Evolutionary conservation across 2,329 filamentous ascomycete species (phyloP), one percentile per base, ranked within the genome.

Genomic region (Hypoxylon sp.): DNA sequence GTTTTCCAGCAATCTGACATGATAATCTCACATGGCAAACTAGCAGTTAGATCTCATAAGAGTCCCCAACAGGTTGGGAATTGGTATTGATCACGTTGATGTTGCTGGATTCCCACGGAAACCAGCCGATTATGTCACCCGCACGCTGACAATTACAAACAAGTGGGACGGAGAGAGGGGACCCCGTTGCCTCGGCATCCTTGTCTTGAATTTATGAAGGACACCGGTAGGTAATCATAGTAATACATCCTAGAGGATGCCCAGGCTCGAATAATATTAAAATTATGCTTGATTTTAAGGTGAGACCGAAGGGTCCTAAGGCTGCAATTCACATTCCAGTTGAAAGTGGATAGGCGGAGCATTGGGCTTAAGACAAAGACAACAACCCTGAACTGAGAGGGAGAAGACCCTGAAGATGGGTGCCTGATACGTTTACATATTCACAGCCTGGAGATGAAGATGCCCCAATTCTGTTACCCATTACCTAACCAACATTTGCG

Each of bases 61-160:
- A n/a, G 34, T 53, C 30, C 3, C 38, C 38, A 9, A 17, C 7
- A 9, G 1, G n/a, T 17, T 43, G 38, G 38, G n/a, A 43, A 21
- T 21, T 30, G 5, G 28, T 30, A 30, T 30, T 30, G 17, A 43
- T 21, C 17, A 43, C 7, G 38, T 17, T 43, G 17, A 19, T 43
- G 7, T 43, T 43, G 38, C 38, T 19, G n/a, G 38, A 43, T 43
- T 21, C 17, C n/a, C 23, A 60, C 43, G 36, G 28, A 49, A 49
- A 34, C 52, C 14, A 32, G 17, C 38, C n/a, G 38, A 62, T 59
- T 62, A 62, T 63, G 63, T 63, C 59, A 66, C 49, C 52, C 14
- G 13, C 30, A 25, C 34, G 34, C 10, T 34, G 21, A 43, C 25
- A 38, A 41, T 41, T 41, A 41, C n/a, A 21, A 21, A 43, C 38